Percentiles rank a stretch among this genome's conserved stretches.
phyloP scores from a whole-genome alignment of 2,329 filamentous ascomycete species.

The Ascochyta clinopodiicola region DNA sequence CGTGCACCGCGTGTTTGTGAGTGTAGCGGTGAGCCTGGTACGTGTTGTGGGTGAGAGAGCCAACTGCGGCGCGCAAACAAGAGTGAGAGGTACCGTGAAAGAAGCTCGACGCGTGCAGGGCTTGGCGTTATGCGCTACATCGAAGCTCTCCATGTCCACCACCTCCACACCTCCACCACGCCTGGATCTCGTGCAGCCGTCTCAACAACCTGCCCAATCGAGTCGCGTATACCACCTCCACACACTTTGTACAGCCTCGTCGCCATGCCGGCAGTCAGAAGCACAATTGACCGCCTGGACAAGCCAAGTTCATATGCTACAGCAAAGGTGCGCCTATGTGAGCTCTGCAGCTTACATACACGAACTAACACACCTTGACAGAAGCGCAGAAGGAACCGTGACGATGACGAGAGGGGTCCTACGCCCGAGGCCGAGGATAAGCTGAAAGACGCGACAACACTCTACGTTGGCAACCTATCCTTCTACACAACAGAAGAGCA shows the following conservation, averaged over 20 bases:
- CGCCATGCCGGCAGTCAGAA: conserved; percentile 55
- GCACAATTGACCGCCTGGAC: conserved; percentile 92
- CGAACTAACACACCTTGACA: conserved; percentile 45
- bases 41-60: conserved; percentile 3
- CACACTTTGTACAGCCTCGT: background rate
- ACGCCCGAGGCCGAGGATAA: conserved; percentile 74
- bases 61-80: conserved; percentile 13
- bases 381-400: conserved; percentile 74
- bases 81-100: conserved; percentile 8
- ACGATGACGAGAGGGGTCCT: conserved; percentile 62
- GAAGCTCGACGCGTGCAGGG: conserved; percentile 25
- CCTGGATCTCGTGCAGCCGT: background rate
- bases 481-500: conserved; percentile 99
- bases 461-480: conserved; percentile 97
- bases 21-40: background rate
- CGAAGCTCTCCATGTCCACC: conserved; percentile 17
- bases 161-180: conserved; percentile 6
- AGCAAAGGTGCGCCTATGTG: conserved; percentile 66
- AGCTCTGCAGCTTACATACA: background rate
- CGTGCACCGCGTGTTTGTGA: background rate
- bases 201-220: background rate
- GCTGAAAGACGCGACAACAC: conserved; percentile 84
- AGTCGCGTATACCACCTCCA: conserved; percentile 3
- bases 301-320: conserved; percentile 93
- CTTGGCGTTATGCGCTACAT: conserved; percentile 21